phyloP scores from a whole-genome alignment of 1,284 basidiomycete species.

The Apiotrichum mycotoxinovorans region DNA sequence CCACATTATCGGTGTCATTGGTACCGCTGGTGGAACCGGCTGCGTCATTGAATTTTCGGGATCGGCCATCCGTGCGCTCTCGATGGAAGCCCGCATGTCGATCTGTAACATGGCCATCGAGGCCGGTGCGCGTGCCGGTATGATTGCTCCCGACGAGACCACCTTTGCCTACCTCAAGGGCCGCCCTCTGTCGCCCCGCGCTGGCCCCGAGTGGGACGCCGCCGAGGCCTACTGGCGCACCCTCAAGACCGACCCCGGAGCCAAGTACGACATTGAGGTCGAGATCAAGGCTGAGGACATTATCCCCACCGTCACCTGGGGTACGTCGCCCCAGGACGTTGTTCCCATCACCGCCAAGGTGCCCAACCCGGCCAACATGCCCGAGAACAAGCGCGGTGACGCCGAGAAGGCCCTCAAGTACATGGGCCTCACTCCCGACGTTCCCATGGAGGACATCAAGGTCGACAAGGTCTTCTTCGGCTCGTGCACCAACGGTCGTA shows the following conservation, averaged over 20 bases:
- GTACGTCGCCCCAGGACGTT: conserved; percentile 91
- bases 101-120: conserved; percentile 99
- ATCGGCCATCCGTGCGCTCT: conserved; percentile 82
- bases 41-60: conserved; percentile 91
- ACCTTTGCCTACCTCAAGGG: conserved; percentile 84
- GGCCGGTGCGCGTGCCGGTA: conserved; percentile 88
- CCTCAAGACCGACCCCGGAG: conserved; percentile 78
- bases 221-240: conserved; percentile 87
- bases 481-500: conserved; percentile 94
- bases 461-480: conserved; percentile 96
- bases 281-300: conserved; percentile 84
- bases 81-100: conserved; percentile 95
- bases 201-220: conserved; percentile 80
- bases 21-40: conserved; percentile 91
- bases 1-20: conserved; percentile 89
- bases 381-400: conserved; percentile 67
- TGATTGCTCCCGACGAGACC: conserved; percentile 90
- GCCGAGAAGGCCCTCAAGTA: conserved; percentile 80
- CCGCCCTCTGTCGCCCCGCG: conserved; percentile 73
- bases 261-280: conserved; percentile 84
- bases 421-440: conserved; percentile 84
- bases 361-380: conserved; percentile 71
- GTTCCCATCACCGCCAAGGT: conserved; percentile 80
- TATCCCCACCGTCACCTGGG: conserved; percentile 92
- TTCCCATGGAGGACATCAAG: conserved; percentile 75